These are phyloP conservation scores for Leccinum angustisporum DNA, from an alignment of 1,284 basidiomycete genomes.

Conservation along the genomic window DNA sequence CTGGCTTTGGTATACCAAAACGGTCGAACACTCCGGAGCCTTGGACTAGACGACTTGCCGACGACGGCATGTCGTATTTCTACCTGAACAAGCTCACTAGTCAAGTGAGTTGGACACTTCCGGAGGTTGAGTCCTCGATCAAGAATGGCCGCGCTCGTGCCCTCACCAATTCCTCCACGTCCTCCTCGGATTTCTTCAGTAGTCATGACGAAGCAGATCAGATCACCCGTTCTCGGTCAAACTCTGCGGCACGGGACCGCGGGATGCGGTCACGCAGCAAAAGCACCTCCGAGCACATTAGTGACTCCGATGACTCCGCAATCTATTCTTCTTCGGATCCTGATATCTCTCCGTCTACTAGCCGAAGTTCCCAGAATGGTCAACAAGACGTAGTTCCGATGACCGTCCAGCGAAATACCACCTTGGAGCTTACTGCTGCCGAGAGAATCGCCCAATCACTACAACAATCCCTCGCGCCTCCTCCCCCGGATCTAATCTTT, in stretches of 20 bases:
- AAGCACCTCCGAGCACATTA: conserved; percentile 48
- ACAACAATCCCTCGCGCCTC: conserved; percentile 59
- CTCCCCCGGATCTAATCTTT: conserved; percentile 55
- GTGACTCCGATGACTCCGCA: conserved; percentile 77
- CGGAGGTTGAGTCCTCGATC: conserved; percentile 37
- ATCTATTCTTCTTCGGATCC: conserved; percentile 58
- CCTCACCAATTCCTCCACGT: conserved; percentile 34
- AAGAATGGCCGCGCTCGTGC: conserved; percentile 33
- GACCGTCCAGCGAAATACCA: conserved; percentile 21
- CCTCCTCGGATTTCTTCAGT: conserved; percentile 30
- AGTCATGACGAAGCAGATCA: conserved; percentile 29
- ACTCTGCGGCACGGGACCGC: conserved; percentile 28
- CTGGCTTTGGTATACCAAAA: conserved; percentile 61
- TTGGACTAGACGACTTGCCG: conserved; percentile 77
- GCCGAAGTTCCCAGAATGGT: conserved; percentile 36
- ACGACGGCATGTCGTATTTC: conserved; percentile 83
- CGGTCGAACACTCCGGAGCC: conserved; percentile 67
- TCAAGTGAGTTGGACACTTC: conserved; percentile 65
- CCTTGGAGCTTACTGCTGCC: conserved; percentile 56
- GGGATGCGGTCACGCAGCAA: conserved; percentile 28
- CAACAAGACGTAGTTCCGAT: conserved; percentile 19
- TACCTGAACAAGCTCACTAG: conserved; percentile 77
- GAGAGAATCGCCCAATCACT: conserved; percentile 66
- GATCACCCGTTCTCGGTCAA: conserved; percentile 37
- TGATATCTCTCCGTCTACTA: conserved; percentile 35